Evolutionary conservation across 768 basidiomycete species (phyloP).

Genomic region (Kwoniella europaea): DNA sequence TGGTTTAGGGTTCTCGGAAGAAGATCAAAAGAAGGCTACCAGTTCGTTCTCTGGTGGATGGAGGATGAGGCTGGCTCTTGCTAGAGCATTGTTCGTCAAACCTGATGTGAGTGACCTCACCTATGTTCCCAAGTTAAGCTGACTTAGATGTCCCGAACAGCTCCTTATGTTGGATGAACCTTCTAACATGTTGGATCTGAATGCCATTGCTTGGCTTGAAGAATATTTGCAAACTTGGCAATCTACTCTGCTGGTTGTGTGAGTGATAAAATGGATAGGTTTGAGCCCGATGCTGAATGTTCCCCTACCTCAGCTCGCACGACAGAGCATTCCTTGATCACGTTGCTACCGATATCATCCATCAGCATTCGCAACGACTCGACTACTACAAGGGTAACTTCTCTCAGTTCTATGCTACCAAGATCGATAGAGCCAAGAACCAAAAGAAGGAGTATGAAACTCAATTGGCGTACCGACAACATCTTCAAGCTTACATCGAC

Average conservation of each 20-base stretch:
- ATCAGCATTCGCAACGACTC: conserved; percentile 83
- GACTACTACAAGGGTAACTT: conserved; percentile 99
- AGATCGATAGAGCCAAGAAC: conserved; percentile 90
- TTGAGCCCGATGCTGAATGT: conserved; percentile 7
- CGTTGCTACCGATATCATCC: conserved; percentile 97
- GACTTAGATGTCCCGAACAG: conserved; percentile 49
- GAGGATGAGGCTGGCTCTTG: conserved; percentile 95
- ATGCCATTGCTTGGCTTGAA: conserved; percentile 96
- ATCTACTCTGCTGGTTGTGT: conserved; percentile 91
- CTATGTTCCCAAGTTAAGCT: background rate
- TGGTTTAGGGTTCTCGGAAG: conserved; percentile 88
- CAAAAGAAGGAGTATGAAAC: conserved; percentile 90
- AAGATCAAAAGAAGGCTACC: conserved; percentile 81
- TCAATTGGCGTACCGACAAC: conserved; percentile 92
- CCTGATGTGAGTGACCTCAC: conserved; percentile 58
- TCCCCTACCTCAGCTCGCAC: conserved; percentile 72
- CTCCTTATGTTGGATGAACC: conserved; percentile 87
- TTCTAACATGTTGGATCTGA: conserved; percentile 95
- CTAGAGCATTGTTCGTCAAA: conserved; percentile 94
- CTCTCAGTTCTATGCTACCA: conserved; percentile 97
- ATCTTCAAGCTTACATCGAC: conserved; percentile 96
- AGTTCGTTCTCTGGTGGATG: conserved; percentile 94
- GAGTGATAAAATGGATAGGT: conserved; percentile 49
- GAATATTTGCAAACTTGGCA: conserved; percentile 96
- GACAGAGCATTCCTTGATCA: conserved; percentile 96